Evolutionary conservation across 2,329 filamentous ascomycete species (phyloP), one percentile per base, ranked within the genome.

Genomic region (Colletotrichum spaethianum): DNA sequence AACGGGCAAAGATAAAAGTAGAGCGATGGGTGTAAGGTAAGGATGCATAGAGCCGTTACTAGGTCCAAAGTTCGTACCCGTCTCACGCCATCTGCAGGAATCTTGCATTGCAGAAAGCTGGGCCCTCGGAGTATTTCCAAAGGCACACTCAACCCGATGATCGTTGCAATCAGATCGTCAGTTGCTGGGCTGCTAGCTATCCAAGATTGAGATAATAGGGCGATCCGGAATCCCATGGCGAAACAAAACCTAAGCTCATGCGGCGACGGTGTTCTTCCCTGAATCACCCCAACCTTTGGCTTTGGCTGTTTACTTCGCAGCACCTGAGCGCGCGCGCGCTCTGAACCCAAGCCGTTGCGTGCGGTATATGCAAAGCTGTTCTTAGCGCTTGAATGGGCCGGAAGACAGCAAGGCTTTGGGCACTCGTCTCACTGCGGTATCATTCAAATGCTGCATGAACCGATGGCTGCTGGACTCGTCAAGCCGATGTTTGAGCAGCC

Each of bases 81-180:
- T 36, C 31, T 31, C 52, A 36, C 31, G 31, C 20, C 28, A 33
- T 50, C 46, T 65, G 61, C 59, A 71, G 28, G 48, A 72, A 73
- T 50, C 55, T 60, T 73, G 60, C 66, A 61, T 56, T 61, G 60
- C 61, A 61, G 66, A 65, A 60, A 31, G 50, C 64, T 55, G 67
- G 26, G 46, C 26, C 46, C 14, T 55, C 53, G 64, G 70, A 70
- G 52, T 20, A 36, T 72, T 70, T 36, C 8, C 50, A 33, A 31
- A 44, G 26, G 20, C n/a, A 33, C 14, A 33, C 40, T 33, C 20
- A 26, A n/a, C 26, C 14, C 23, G 46, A 28, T 40, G 33, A 52
- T 23, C 36, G n/a, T 53, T 12, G 5, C 60, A 67, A n/a, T 7
- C 14, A 1, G 23, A 31, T 40, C 62, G 23, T 28, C 28, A 23